Base-by-base conservation (phyloP, 106 monocot genomes). In the Allium fistulosum region DNA sequence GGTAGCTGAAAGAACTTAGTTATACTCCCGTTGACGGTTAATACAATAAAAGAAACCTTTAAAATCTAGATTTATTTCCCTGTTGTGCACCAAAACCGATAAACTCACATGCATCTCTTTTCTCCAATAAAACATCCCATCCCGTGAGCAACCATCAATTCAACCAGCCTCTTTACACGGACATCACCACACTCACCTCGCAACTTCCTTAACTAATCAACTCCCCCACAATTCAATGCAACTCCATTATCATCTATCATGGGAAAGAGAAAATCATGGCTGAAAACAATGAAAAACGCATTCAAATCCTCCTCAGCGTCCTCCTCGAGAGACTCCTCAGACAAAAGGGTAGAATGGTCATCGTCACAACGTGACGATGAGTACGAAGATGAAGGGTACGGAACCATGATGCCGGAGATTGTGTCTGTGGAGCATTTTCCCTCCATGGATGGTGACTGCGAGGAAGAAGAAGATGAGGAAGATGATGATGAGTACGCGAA, bases 381-480 rank as follows among this genome's bases (percentile, higher is more conserved):
- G 71, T 68, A 59, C 61, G 67, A 68, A 65, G 73, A 62, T 8
- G 81, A 48, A 11, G 70, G 15, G 57, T 75, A 26, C 7, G 70
- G 8, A 16, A 59, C 61, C 10, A 72, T 76, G 68, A 75, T 72
- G 80, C 81, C 78, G 74, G 94, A 85, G 78, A 85, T 86, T 7
- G 76, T 88, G 53, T 79, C 78, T 0, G 71, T 85, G 8, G 92
- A 88, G 76, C 80, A 85, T 12, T 88, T 92, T 47, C 92, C 92
- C 5, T 37, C 37, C 37, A 37, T 37, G 37, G 37, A 37, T 37
- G 37, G 37, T 37, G 37, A 37, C 37, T 56, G 71, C 28, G 47
- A 83, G 83, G 52, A 83, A 85, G 50, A 83, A 85, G 78, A 73
- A 62, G 81, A 94, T 12, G 72, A 26, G 16, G 82, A 17, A n/a